phyloP scores from a whole-genome alignment of 176 grass and related monocot species.

The Triticum aestivum region DNA sequence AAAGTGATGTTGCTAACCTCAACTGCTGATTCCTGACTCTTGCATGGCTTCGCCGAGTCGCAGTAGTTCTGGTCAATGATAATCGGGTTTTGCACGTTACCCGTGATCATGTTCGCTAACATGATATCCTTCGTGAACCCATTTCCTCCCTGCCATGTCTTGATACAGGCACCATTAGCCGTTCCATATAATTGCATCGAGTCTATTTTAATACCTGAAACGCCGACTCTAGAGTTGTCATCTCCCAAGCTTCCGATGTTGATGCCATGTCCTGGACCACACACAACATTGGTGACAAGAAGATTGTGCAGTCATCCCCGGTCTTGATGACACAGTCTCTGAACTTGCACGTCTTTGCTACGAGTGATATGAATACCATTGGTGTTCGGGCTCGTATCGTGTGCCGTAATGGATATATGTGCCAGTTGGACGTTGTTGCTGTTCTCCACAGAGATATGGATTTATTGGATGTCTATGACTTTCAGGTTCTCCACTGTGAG shows the following conservation, averaged over 20 bases:
- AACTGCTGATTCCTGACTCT: slow-evolving; percentile 28
- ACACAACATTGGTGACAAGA: too few species aligned
- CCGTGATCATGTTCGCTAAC: slow-evolving; percentile 53
- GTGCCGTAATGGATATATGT: background rate
- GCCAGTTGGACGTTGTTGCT: background rate
- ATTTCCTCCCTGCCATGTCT: slow-evolving; percentile 56
- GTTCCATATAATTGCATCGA: slow-evolving; percentile 32
- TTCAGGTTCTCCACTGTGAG: slow-evolving; percentile 32
- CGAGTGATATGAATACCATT: slow-evolving; percentile 23
- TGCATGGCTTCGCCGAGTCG: slow-evolving; percentile 16
- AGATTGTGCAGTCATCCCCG: too few species aligned
- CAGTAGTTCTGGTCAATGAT: slow-evolving; percentile 65
- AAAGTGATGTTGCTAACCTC: slow-evolving; percentile 49
- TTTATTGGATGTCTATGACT: slow-evolving; percentile 21
- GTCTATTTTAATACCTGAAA: slow-evolving; percentile 52
- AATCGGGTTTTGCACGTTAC: slow-evolving; percentile 47
- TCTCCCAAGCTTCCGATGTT: slow-evolving; percentile 55
- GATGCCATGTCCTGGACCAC: too few species aligned
- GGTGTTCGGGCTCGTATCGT: slow-evolving; percentile 16
- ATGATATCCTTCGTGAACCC: slow-evolving; percentile 44
- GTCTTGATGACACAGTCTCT: background rate
- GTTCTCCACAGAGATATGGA: background rate
- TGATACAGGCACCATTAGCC: slow-evolving; percentile 61
- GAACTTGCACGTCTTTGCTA: background rate
- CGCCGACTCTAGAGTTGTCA: slow-evolving; percentile 16